These are phyloP conservation scores for Gyromitra esculenta DNA, from an alignment of 2,329 filamentous ascomycete species.

Conservation along the genomic window DNA sequence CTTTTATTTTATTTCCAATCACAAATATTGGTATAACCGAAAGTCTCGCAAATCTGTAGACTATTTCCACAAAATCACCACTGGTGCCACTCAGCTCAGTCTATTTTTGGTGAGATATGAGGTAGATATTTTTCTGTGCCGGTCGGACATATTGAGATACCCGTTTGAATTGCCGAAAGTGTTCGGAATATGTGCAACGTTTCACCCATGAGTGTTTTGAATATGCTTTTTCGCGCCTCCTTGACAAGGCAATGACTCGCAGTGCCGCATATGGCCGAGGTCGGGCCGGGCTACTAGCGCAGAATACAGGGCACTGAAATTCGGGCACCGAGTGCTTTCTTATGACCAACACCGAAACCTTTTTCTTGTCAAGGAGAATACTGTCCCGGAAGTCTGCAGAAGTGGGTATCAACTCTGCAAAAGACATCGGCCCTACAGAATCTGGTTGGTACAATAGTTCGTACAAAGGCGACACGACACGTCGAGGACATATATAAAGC, in stretches of 20 bases:
- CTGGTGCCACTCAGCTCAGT: neutral
- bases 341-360: neutral
- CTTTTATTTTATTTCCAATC: neutral
- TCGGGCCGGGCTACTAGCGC: neutral
- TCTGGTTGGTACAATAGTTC: too few species aligned
- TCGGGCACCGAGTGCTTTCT: neutral
- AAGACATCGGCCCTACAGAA: neutral
- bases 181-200: neutral
- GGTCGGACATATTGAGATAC: neutral
- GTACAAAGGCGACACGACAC: too few species aligned
- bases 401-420: neutral
- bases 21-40: neutral
- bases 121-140: neutral
- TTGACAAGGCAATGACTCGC: neutral
- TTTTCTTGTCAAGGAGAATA: neutral
- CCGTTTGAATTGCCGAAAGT: conserved; percentile 5
- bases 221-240: neutral
- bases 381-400: too few species aligned
- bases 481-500: neutral
- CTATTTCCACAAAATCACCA: neutral
- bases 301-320: neutral
- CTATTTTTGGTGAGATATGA: neutral
- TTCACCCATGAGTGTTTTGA: neutral
- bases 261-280: neutral
- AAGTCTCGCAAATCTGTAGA: neutral